These are phyloP conservation scores for Spinacia oleracea DNA, from an alignment of 179 eudicot species.

Conservation along the genomic window DNA sequence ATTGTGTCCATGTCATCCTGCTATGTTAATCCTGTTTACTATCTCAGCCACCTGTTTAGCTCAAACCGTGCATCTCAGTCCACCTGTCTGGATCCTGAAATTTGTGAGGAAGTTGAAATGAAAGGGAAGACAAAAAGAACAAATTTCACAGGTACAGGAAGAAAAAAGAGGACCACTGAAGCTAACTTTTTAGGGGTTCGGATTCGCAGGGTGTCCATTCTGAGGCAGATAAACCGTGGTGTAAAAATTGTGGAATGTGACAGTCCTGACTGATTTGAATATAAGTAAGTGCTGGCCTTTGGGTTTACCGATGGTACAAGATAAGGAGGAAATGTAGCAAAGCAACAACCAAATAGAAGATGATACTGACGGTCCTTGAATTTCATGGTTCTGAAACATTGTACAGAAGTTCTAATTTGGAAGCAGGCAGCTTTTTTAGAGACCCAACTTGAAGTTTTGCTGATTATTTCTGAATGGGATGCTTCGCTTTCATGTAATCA, in stretches of 20 bases:
- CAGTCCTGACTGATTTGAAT: constrained; percentile 7
- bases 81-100: constrained; percentile 12
- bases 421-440: background rate
- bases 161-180: constrained; percentile 30
- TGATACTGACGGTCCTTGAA: background rate
- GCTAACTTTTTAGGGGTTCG: constrained; percentile 10
- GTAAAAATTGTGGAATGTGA: constrained; percentile 19
- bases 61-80: constrained; percentile 28
- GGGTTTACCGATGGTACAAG: background rate
- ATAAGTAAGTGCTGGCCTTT: background rate
- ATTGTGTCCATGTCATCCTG: constrained; percentile 65
- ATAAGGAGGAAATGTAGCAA: background rate
- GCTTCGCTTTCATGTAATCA: background rate
- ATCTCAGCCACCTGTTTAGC: constrained; percentile 52
- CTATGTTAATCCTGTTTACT: constrained; percentile 55
- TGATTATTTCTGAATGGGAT: background rate
- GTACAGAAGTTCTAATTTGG: background rate
- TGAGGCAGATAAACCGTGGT: constrained; percentile 11
- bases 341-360: background rate
- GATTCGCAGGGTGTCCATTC: constrained; percentile 5
- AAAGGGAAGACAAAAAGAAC: constrained; percentile 24
- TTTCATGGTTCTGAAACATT: background rate
- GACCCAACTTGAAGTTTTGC: background rate
- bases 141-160: constrained; percentile 21
- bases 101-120: constrained; percentile 18